phyloP scores from a whole-genome alignment of 768 basidiomycete genomes.

The Mycena vulgaris region DNA sequence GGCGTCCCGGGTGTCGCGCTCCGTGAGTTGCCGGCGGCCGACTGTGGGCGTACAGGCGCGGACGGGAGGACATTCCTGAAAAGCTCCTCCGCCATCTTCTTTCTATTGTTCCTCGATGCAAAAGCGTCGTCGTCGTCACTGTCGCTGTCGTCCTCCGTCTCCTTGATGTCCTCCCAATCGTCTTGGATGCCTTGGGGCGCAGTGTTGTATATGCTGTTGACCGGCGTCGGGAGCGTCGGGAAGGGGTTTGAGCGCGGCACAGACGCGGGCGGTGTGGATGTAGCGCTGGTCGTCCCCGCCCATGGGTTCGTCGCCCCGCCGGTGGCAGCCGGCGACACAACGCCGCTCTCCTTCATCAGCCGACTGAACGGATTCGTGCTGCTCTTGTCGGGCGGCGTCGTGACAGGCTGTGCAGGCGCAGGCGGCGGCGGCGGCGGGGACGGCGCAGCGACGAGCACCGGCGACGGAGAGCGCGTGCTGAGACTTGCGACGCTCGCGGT shows the following conservation, averaged over 20 bases:
- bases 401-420: conserved; percentile 43
- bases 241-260: conserved; percentile 63
- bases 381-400: conserved; percentile 62
- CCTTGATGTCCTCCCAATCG: conserved; percentile 90
- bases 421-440: conserved; percentile 50
- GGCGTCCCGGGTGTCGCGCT: conserved; percentile 35
- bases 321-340: conserved; percentile 51
- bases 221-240: conserved; percentile 65
- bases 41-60: conserved; percentile 62
- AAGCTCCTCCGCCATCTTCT: conserved; percentile 82
- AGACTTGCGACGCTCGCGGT: conserved; percentile 30
- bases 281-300: conserved; percentile 60
- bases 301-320: conserved; percentile 79
- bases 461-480: conserved; percentile 43
- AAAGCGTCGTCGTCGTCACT: conserved; percentile 89
- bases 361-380: conserved; percentile 88
- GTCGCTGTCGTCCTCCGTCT: conserved; percentile 77
- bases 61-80: conserved; percentile 81
- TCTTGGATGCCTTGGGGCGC: conserved; percentile 72
- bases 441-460: conserved; percentile 57
- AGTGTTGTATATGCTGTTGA: conserved; percentile 73
- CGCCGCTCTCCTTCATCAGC: conserved; percentile 66
- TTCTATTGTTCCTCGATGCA: conserved; percentile 73
- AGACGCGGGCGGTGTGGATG: conserved; percentile 57
- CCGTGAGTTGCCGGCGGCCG: conserved; percentile 56